These are phyloP conservation scores for Cercospora sp. DNA, from an alignment of 2,329 filamentous ascomycete genomes.

Conservation along the genomic window DNA sequence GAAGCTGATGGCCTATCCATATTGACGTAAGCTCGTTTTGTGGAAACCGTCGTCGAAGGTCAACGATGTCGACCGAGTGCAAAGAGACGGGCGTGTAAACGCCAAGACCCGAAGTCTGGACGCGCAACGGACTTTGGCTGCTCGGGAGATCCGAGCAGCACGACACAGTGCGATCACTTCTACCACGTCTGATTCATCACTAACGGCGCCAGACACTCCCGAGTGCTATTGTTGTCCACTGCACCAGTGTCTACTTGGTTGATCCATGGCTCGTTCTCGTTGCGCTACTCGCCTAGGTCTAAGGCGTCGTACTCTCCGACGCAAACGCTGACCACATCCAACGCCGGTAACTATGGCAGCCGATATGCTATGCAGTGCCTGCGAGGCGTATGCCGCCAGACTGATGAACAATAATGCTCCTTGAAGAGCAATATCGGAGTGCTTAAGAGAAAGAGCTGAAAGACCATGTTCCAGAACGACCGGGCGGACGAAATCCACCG, in stretches of 20 bases:
- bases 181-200: neutral
- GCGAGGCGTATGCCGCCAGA: neutral
- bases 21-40: neutral
- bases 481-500: neutral
- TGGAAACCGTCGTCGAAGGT: neutral
- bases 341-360: neutral
- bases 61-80: neutral
- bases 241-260: neutral
- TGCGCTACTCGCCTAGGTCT: neutral
- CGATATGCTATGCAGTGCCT: neutral
- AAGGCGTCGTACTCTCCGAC: neutral
- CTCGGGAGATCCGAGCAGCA: neutral
- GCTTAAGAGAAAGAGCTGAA: neutral
- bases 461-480: neutral
- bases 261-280: neutral
- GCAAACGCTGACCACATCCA: neutral
- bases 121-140: neutral
- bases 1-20: neutral
- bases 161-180: neutral
- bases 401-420: neutral
- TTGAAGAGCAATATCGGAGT: neutral
- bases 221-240: neutral
- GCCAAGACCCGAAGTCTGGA: neutral
- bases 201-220: neutral
- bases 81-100: neutral